Base-by-base conservation (phyloP, 192 early-diverging fungal genomes). In the Lobosporangium transversale region DNA sequence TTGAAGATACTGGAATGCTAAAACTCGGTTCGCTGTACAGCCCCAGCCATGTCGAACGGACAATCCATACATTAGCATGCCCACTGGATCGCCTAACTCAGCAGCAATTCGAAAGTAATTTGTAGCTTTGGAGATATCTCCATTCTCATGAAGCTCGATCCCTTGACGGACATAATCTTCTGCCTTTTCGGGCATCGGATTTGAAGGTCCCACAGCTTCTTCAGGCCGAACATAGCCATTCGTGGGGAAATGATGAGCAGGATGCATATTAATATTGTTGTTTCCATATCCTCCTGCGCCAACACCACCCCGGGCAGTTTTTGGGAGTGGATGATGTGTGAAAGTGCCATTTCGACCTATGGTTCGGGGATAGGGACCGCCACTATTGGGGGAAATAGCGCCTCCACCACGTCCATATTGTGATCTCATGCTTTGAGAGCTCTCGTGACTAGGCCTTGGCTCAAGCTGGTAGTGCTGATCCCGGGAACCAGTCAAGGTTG, bases 1-100 rank as follows among this genome's bases (percentile, higher is more conserved):
- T 68, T 91, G 88, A 53, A 92, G 59, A 62, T 89, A 91, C 55
- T 84, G 83, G 73, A 93, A 88, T 2, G 90, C 90, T 52, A 88
- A 49, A 37, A 81, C 80, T 11, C 85, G 84, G 78, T 93, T 88
- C 18, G 86, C 65, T 64, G 86, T 84, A 70, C 91, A 92, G 10
- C 92, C 85, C 92, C 92, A 93, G 33, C 92, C 92, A 70, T 93
- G 92, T 17, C 92, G 86, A 17, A 91, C 80, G 17, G 92, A 89
- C 36, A 93, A 70, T 2, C 92, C 92, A 62, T 90, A 91, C 65
- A 93, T 86, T 53, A 91, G 80, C 80, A 91, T 85, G 11, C 90
- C 90, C 1, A 91, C 79, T 15, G 90, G 88, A 57, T 84, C 86
- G 12, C 85, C 81, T 30, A 69, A 55, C 58, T 91, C 85, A 7